Conservation (phyloP, 805 yeast genomes). For the Schizosaccharomyces japonicus region DNA sequence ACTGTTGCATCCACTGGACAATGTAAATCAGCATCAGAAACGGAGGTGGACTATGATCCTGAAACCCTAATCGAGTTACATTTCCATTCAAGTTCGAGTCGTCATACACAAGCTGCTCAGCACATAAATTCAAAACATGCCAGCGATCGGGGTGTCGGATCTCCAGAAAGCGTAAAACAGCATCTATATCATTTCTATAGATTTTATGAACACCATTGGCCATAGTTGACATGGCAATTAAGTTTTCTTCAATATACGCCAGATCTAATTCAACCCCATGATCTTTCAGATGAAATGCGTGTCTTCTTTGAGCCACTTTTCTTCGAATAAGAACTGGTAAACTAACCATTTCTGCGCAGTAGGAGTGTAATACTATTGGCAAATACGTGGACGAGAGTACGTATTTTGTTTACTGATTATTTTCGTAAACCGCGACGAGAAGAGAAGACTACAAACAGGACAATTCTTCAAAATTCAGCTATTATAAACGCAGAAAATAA, state of each 20-base stretch:
- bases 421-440: too few relatives aligned
- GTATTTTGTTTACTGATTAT: too few relatives aligned
- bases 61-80: neutral
- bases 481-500: too few relatives aligned
- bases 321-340: too few relatives aligned
- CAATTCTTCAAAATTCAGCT: too few relatives aligned
- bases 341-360: too few relatives aligned
- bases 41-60: constrained; percentile 5
- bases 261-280: neutral
- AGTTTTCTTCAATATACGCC: neutral
- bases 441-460: too few relatives aligned
- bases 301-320: too few relatives aligned
- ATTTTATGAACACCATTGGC: neutral
- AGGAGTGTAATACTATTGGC: too few relatives aligned
- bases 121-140: neutral
- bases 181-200: neutral
- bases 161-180: neutral
- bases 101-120: neutral
- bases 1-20: neutral
- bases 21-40: neutral
- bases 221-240: constrained; percentile 2
- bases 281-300: too few relatives aligned
- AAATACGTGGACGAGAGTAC: too few relatives aligned
- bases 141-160: neutral
- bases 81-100: neutral